Conservation (phyloP, 306 rosid genomes). For the Carpinus viminea region DNA sequence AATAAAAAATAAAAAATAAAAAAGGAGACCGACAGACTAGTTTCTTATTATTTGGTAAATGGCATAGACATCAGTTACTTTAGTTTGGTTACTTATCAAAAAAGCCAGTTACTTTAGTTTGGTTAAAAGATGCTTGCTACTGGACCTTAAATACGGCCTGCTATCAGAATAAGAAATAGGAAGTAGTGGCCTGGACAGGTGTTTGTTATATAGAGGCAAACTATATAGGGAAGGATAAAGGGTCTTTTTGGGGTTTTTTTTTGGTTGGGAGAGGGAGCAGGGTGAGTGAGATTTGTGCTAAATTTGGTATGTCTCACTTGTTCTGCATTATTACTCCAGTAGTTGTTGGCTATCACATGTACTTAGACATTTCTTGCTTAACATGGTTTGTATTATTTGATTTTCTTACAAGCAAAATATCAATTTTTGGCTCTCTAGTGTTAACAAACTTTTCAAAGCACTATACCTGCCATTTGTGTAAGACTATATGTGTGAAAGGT, state of each 20-base stretch:
- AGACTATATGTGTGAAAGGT: not conserved
- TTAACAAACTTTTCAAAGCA: not conserved
- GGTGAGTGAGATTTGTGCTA: not conserved
- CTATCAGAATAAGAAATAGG: not conserved
- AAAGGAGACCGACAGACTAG: not conserved
- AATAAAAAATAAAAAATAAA: too few relatives aligned
- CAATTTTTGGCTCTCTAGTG: not conserved
- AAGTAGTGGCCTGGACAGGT: not conserved
- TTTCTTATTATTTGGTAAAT: not conserved
- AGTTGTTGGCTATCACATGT: not conserved
- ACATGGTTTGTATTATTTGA: not conserved
- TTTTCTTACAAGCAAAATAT: not conserved
- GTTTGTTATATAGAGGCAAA: not conserved
- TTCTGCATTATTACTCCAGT: not conserved
- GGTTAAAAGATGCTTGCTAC: not conserved
- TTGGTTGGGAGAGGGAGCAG: not conserved
- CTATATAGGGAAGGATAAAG: not conserved
- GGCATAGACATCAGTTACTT: not conserved
- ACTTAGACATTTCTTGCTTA: not conserved
- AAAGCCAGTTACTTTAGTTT: too few relatives aligned
- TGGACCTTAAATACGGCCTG: not conserved
- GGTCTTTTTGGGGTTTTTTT: not conserved
- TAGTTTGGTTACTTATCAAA: not conserved
- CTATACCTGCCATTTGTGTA: not conserved
- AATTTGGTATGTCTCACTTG: not conserved